Evolutionary conservation across 2,329 filamentous ascomycete genomes (phyloP).

Genomic region (Pseudonectria buxi): DNA sequence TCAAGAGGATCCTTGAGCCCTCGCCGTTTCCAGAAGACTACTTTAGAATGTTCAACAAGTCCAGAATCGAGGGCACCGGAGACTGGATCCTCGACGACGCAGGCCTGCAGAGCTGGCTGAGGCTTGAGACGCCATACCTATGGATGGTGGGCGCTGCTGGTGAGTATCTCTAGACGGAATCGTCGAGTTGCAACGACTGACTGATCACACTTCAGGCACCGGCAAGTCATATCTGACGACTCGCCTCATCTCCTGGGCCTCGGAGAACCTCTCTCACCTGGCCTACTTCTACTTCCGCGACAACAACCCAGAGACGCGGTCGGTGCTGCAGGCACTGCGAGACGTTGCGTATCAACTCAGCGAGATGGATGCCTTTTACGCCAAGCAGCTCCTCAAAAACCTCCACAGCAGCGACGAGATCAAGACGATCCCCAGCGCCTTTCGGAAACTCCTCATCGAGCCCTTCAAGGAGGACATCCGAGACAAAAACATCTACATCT

Average conservation of each 20-base stretch:
- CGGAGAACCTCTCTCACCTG: constrained; percentile 26
- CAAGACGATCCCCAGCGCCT: constrained; percentile 37
- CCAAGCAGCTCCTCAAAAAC: constrained; percentile 31
- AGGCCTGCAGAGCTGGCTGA: constrained; percentile 32
- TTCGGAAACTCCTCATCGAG: constrained; percentile 33
- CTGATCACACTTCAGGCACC: constrained; percentile 22
- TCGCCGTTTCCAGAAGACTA: constrained; percentile 37
- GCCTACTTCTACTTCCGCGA: constrained; percentile 44
- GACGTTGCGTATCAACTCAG: constrained; percentile 42
- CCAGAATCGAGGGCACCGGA: constrained; percentile 35
- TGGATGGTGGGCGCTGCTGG: constrained; percentile 40
- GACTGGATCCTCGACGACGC: constrained; percentile 39
- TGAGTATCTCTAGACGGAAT: constrained; percentile 1
- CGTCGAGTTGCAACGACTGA: background rate
- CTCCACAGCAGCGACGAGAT: constrained; percentile 34
- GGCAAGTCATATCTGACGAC: constrained; percentile 41
- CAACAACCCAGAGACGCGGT: constrained; percentile 39
- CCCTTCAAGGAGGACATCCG: constrained; percentile 29
- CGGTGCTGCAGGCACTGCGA: constrained; percentile 37
- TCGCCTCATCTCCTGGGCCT: constrained; percentile 35
- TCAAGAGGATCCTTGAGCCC: constrained; percentile 35
- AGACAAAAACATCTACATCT: constrained; percentile 33
- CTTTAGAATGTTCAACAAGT: constrained; percentile 34
- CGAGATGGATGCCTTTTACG: constrained; percentile 38
- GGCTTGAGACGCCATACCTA: constrained; percentile 31